Conservation (phyloP, 139 green algal genomes). For the Microglena sp. region DNA sequence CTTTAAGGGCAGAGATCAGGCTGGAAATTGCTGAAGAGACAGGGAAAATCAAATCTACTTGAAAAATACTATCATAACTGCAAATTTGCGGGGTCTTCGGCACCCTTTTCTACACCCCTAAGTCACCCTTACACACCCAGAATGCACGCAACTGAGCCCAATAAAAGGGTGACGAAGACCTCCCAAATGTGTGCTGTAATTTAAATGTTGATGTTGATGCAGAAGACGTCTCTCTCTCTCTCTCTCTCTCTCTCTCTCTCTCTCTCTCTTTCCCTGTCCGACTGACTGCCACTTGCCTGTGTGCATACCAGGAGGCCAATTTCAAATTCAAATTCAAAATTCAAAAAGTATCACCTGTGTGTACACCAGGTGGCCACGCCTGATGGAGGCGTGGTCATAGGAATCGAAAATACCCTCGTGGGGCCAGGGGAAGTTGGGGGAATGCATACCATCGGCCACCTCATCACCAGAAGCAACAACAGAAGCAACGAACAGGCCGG, state of each 20-base stretch:
- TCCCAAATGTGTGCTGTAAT: not conserved
- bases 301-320: slow-evolving; percentile 1
- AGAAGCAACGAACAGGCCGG: slow-evolving; percentile 30
- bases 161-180: not conserved
- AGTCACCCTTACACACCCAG: too few species aligned
- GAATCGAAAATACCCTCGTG: slow-evolving; percentile 84
- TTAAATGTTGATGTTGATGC: not conserved
- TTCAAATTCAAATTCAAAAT: not conserved
- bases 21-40: too few species aligned
- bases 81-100: too few species aligned
- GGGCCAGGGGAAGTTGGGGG: slow-evolving; percentile 78
- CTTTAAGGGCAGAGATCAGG: too few species aligned
- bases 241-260: not conserved
- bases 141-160: too few species aligned
- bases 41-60: too few species aligned
- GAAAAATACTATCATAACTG: too few species aligned
- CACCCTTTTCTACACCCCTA: too few species aligned
- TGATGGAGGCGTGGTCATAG: slow-evolving; percentile 91
- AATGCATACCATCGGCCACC: slow-evolving; percentile 85
- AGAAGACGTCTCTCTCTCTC: not conserved
- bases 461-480: slow-evolving; percentile 43
- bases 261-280: too few species aligned
- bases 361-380: slow-evolving; percentile 80
- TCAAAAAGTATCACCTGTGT: slow-evolving; percentile 6
- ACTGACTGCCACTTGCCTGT: too few species aligned